Percentiles rank a stretch among this genome's conserved stretches.
Evolutionary conservation across 2,329 filamentous ascomycete genomes (phyloP).

Genomic region (Hypoxylon sp.): DNA sequence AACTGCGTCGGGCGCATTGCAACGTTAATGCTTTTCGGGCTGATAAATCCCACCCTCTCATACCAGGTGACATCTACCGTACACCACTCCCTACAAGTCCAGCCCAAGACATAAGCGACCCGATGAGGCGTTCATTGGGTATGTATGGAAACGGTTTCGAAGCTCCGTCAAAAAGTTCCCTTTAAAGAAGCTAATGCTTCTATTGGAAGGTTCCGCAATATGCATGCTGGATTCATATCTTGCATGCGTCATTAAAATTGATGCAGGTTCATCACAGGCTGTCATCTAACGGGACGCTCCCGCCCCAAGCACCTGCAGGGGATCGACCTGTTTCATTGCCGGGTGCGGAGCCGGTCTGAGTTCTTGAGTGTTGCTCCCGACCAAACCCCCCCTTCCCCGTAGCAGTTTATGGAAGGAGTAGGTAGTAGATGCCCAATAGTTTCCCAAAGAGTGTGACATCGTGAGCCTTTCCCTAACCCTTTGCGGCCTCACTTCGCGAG

Average conservation of each 20-base stretch:
- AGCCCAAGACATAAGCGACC: slow-evolving; percentile 10
- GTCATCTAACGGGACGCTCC: slow-evolving; percentile 37
- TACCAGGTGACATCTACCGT: slow-evolving; percentile 11
- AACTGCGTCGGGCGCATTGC: background rate
- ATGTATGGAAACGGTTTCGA: slow-evolving; percentile 14
- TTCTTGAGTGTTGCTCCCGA: no score
- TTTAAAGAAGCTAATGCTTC: slow-evolving; percentile 13
- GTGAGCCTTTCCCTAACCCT: slow-evolving; percentile 12
- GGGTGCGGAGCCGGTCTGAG: slow-evolving; percentile 33
- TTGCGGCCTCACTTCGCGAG: slow-evolving; percentile 13
- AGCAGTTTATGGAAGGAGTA: slow-evolving; percentile 14
- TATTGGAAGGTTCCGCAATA: slow-evolving; percentile 28
- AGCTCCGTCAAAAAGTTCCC: slow-evolving; percentile 1
- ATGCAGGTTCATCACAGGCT: slow-evolving; percentile 29
- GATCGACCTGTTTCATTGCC: slow-evolving; percentile 41
- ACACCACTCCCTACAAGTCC: slow-evolving; percentile 5
- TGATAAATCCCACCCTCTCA: background rate
- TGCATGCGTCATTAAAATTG: slow-evolving; percentile 23
- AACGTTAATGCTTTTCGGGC: slow-evolving; percentile 2
- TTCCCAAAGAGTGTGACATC: slow-evolving; percentile 17
- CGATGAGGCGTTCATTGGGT: slow-evolving; percentile 15
- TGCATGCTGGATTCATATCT: slow-evolving; percentile 28
- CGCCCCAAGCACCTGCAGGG: slow-evolving; percentile 33
- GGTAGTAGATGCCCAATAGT: slow-evolving; percentile 14
- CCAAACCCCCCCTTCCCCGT: background rate